Percentiles rank a stretch among this genome's conserved stretches.
Conservation (phyloP, 148 eudicot species). For the Cornus controversa region DNA sequence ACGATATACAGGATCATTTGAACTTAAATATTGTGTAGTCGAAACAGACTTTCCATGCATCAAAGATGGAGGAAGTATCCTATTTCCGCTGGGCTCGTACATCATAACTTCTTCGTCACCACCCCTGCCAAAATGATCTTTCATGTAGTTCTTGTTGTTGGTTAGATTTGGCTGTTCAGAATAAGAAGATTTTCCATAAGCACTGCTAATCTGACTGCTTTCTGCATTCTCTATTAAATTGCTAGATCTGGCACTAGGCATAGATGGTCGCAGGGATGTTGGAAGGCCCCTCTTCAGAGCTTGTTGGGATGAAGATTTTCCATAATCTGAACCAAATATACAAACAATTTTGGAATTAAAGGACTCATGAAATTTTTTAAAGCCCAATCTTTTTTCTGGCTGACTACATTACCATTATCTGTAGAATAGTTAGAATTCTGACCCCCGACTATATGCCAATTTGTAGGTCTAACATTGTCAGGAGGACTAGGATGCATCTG, state of each 20-base stretch:
- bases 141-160: conserved; percentile 31
- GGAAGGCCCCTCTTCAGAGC: conserved; percentile 63
- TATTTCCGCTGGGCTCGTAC: conserved; percentile 44
- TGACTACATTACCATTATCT: conserved; percentile 25
- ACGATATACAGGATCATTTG: conserved; percentile 46
- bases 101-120: conserved; percentile 34
- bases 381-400: conserved; percentile 3
- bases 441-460: neutral
- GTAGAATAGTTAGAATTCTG: conserved; percentile 9
- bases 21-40: conserved; percentile 28
- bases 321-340: conserved; percentile 30
- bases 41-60: conserved; percentile 48
- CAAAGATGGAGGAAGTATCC: conserved; percentile 65
- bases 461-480: conserved; percentile 26
- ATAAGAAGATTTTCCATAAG: conserved; percentile 29
- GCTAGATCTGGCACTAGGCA: conserved; percentile 26
- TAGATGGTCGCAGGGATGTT: conserved; percentile 39
- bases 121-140: conserved; percentile 30
- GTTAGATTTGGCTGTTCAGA: conserved; percentile 30
- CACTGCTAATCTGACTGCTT: conserved; percentile 43
- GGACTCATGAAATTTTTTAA: conserved; percentile 13
- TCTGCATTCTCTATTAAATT: conserved; percentile 37
- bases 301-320: conserved; percentile 23
- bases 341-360: conserved; percentile 12
- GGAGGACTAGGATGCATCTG: conserved; percentile 26